Evolutionary conservation across 2,329 filamentous ascomycete species (phyloP).

Genomic region (Colletotrichum sp.): DNA sequence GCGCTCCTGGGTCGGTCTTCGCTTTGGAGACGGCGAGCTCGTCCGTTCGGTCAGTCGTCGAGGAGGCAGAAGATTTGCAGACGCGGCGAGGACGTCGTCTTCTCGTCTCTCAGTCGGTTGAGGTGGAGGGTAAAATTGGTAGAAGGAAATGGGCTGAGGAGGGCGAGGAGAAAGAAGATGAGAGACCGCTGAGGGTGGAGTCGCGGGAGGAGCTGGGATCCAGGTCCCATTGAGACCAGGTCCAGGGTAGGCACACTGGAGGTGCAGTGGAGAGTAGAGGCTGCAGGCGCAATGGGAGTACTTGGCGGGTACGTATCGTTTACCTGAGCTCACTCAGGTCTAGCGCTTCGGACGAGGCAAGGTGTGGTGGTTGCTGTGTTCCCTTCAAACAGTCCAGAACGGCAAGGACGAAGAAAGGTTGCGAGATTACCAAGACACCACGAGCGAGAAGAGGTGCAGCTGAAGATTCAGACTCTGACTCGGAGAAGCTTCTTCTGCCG

Average conservation of each 20-base stretch:
- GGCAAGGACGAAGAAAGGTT: neutral
- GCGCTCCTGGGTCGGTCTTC: neutral
- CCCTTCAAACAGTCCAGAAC: neutral
- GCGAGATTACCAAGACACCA: constrained; percentile 17
- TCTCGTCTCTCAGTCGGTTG: neutral
- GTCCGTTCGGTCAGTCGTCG: neutral
- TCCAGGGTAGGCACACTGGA: constrained; percentile 13
- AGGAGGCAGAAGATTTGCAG: neutral
- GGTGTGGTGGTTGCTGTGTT: neutral
- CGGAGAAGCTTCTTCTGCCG: neutral
- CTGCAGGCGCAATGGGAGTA: neutral
- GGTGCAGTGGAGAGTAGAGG: neutral
- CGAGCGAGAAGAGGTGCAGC: neutral
- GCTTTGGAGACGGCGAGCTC: neutral
- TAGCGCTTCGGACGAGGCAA: neutral
- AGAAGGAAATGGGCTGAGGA: constrained; percentile 16
- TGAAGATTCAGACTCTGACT: neutral
- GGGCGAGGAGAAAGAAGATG: constrained; percentile 20
- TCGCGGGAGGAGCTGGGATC: constrained; percentile 21
- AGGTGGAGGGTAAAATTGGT: constrained; percentile 3
- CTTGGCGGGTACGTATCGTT: constrained; percentile 2
- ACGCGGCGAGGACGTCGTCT: neutral
- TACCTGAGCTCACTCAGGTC: neutral
- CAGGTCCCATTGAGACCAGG: neutral
- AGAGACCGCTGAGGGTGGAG: constrained; percentile 8